Conservation (phyloP, 768 basidiomycete genomes). For the Leucocoprinus sp. region DNA sequence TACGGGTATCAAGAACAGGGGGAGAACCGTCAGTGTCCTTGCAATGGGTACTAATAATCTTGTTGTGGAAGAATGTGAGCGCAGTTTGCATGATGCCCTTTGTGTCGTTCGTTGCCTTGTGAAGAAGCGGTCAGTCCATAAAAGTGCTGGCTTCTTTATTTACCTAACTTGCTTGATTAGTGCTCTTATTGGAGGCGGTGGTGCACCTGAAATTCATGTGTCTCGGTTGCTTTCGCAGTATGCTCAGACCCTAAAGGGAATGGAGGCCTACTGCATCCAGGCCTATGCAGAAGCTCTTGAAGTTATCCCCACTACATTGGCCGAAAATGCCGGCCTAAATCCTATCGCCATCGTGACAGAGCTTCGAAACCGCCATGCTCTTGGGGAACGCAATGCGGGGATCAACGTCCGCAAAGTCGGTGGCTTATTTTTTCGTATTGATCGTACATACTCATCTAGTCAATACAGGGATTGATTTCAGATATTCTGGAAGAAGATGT, state of each 20-base stretch:
- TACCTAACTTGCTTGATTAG: constrained; percentile 23
- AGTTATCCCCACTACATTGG: constrained; percentile 94
- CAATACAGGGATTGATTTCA: constrained; percentile 78
- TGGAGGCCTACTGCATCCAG: constrained; percentile 99
- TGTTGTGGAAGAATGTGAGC: constrained; percentile 94
- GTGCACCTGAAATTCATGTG: constrained; percentile 96
- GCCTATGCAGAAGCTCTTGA: constrained; percentile 97
- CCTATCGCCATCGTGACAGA: constrained; percentile 98
- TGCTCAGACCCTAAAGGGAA: constrained; percentile 89
- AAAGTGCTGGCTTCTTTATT: not conserved
- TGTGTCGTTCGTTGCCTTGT: constrained; percentile 98
- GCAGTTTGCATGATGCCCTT: constrained; percentile 96
- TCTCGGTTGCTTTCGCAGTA: constrained; percentile 87
- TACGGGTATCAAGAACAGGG: constrained; percentile 90
- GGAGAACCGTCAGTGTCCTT: constrained; percentile 90
- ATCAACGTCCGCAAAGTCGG: constrained; percentile 96
- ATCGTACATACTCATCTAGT: not conserved
- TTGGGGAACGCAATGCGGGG: constrained; percentile 90
- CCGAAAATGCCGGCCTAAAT: constrained; percentile 97
- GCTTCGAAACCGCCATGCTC: constrained; percentile 90
- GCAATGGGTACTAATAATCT: constrained; percentile 90
- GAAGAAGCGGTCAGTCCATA: constrained; percentile 75
- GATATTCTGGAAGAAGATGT: constrained; percentile 98
- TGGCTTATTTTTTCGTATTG: constrained; percentile 1
- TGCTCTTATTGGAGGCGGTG: constrained; percentile 92